These are phyloP conservation scores for Penicillium freii DNA, from an alignment of 2,329 filamentous ascomycete genomes.

Conservation along the genomic window DNA sequence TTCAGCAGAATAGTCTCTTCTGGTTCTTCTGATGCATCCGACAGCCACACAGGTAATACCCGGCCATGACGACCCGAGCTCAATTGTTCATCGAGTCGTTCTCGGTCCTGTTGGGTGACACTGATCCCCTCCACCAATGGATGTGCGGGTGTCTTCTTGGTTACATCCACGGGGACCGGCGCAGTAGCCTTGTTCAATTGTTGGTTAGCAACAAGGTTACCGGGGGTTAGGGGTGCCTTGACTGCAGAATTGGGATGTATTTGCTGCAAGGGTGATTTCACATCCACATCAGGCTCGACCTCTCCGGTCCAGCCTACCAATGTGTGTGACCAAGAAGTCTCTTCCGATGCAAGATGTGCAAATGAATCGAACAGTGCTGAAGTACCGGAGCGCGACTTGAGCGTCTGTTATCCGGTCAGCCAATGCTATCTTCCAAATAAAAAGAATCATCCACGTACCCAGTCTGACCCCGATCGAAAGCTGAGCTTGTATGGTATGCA, in stretches of 20 bases:
- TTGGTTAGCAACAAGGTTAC: conserved; percentile 23
- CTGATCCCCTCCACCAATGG: conserved; percentile 66
- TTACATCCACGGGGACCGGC: conserved; percentile 70
- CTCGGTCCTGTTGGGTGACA: conserved; percentile 68
- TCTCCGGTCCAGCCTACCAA: conserved; percentile 95
- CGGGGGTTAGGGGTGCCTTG: conserved; percentile 32
- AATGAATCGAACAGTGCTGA: conserved; percentile 93
- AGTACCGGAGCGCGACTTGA: conserved; percentile 76
- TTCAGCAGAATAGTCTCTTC: conserved; percentile 69
- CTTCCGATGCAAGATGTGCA: conserved; percentile 77
- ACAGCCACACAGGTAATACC: conserved; percentile 85
- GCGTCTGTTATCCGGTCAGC: conserved; percentile 53
- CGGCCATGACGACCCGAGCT: conserved; percentile 70
- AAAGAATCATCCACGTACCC: conserved; percentile 44
- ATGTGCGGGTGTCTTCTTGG: conserved; percentile 55
- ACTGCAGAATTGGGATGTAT: conserved; percentile 27
- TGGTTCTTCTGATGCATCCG: conserved; percentile 69
- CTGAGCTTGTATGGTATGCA: conserved; percentile 61
- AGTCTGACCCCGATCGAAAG: conserved; percentile 53
- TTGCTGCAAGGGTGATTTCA: conserved; percentile 31
- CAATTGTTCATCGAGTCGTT: conserved; percentile 71
- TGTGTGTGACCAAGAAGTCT: conserved; percentile 84
- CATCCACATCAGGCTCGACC: conserved; percentile 54
- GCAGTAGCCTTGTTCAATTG: conserved; percentile 73
- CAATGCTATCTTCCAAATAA: not conserved